Conservation (phyloP, 2,329 filamentous ascomycete species). For the Apiospora pterosperma region DNA sequence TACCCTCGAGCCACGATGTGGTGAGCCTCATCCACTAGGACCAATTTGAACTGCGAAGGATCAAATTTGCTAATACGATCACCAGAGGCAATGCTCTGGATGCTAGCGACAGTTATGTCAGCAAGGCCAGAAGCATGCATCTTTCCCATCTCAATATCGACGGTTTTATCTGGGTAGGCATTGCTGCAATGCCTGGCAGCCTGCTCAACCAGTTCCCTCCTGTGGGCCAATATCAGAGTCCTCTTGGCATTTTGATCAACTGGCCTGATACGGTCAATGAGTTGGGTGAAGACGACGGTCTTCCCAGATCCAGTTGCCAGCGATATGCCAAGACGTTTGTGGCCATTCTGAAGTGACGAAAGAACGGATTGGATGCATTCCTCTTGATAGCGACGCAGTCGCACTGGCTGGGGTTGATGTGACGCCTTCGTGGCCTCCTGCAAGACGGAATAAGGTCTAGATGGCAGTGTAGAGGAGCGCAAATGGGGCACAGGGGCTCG, state of each 20-base stretch:
- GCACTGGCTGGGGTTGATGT: conserved; percentile 33
- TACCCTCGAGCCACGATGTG: conserved; percentile 89
- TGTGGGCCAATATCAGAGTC: conserved; percentile 88
- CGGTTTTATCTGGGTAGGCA: conserved; percentile 74
- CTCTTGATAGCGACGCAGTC: conserved; percentile 81
- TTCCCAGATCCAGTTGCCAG: conserved; percentile 87
- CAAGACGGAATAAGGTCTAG: conserved; percentile 2
- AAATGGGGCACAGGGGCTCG: background rate
- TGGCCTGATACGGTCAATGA: conserved; percentile 73
- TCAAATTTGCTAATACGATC: conserved; percentile 81
- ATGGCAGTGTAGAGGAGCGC: background rate
- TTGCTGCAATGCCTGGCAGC: conserved; percentile 79
- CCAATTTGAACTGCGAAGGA: conserved; percentile 75
- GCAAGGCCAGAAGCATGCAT: conserved; percentile 72
- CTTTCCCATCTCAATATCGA: conserved; percentile 91
- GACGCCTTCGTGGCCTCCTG: conserved; percentile 6
- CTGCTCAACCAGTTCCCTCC: conserved; percentile 91
- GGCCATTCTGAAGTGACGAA: conserved; percentile 62
- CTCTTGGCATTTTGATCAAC: conserved; percentile 58
- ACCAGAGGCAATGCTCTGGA: conserved; percentile 77
- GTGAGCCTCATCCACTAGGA: conserved; percentile 94
- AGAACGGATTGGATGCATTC: conserved; percentile 86
- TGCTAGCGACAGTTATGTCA: conserved; percentile 90
- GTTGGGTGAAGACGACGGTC: conserved; percentile 94
- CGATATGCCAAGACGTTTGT: conserved; percentile 79